Conservation (phyloP, 306 rosid species). For the Castanea sativa region DNA sequence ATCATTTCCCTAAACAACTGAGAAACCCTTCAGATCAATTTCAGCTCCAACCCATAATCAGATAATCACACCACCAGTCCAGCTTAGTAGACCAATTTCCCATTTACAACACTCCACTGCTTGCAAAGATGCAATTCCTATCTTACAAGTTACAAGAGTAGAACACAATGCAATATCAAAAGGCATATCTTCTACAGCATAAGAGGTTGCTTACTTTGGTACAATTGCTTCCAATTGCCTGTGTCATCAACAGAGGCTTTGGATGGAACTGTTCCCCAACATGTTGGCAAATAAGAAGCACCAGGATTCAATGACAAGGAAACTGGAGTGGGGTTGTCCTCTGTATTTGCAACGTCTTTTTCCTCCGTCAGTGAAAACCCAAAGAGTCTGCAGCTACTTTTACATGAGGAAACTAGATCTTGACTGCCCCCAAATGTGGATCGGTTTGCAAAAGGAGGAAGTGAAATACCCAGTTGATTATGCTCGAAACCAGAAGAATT, state of each 20-base stretch:
- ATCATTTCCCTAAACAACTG: conserved; percentile 26
- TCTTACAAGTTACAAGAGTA: background rate
- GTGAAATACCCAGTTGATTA: conserved; percentile 31
- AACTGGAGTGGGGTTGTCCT: conserved; percentile 36
- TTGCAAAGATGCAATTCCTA: conserved; percentile 11
- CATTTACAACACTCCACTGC: conserved; percentile 1
- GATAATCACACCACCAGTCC: conserved; percentile 1
- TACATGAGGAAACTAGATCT: conserved; percentile 57
- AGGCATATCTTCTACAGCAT: conserved; percentile 11
- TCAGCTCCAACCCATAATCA: conserved; percentile 25
- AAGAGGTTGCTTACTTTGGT: conserved; percentile 54
- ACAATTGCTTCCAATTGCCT: conserved; percentile 51
- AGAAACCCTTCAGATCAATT: conserved; percentile 21
- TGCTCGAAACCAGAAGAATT: conserved; percentile 19
- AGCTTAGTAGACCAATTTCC: background rate
- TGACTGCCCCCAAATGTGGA: conserved; percentile 39
- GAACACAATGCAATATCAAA: conserved; percentile 24
- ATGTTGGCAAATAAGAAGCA: conserved; percentile 42
- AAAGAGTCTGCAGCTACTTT: conserved; percentile 82
- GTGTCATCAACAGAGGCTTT: conserved; percentile 46
- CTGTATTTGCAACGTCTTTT: conserved; percentile 39
- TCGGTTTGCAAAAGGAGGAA: conserved; percentile 23
- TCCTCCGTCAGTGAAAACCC: conserved; percentile 86
- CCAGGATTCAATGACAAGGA: conserved; percentile 47
- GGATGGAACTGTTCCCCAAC: conserved; percentile 56